Evolutionary conservation across 768 basidiomycete genomes (phyloP).

Genomic region (Suillus plorans): DNA sequence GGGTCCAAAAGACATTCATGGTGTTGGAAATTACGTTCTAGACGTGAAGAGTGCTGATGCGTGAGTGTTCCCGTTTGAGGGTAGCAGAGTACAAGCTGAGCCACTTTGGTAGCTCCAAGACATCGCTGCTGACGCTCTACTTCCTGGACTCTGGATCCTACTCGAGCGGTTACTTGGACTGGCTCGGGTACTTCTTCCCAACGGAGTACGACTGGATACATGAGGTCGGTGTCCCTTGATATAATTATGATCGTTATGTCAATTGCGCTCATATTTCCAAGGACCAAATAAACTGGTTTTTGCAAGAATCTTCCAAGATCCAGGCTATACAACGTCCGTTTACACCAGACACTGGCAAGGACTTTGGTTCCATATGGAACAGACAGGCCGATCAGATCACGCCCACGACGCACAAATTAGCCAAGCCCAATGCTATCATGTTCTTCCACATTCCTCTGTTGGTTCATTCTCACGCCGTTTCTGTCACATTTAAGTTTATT

Average conservation of each 20-base stretch:
- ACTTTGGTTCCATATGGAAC: conserved; percentile 66
- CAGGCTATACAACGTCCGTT: conserved; percentile 81
- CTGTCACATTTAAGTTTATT: background rate
- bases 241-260: background rate
- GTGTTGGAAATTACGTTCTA: conserved; percentile 88
- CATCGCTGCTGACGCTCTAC: conserved; percentile 86
- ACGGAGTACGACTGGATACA: conserved; percentile 88
- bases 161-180: conserved; percentile 56
- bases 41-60: conserved; percentile 83
- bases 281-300: conserved; percentile 90
- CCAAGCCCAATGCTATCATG: conserved; percentile 95
- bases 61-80: conserved; percentile 45
- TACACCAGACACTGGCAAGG: conserved; percentile 69
- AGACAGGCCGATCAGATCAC: conserved; percentile 61
- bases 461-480: conserved; percentile 24
- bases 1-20: conserved; percentile 84
- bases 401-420: conserved; percentile 55
- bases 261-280: background rate
- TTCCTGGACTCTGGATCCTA: conserved; percentile 89
- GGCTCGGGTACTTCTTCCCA: conserved; percentile 57
- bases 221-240: conserved; percentile 40
- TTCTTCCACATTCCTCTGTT: conserved; percentile 98
- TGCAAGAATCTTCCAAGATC: conserved; percentile 77
- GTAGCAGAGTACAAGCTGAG: conserved; percentile 9
- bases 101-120: conserved; percentile 62